Percentiles rank a stretch among this genome's conserved stretches.
Conservation (phyloP, 805 yeast species). For the Lachancea thermotolerans region DNA sequence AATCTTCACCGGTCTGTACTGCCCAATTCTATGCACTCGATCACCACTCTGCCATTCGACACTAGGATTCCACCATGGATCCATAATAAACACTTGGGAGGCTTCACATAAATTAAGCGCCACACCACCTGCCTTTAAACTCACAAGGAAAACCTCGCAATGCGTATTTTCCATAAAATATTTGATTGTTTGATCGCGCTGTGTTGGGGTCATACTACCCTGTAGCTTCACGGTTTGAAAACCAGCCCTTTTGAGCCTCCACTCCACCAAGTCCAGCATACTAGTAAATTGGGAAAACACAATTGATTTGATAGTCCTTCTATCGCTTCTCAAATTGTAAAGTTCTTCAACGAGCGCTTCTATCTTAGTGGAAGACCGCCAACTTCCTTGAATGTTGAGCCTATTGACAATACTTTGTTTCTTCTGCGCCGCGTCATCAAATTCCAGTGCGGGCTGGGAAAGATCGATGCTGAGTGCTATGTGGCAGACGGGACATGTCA, state of each 20-base stretch:
- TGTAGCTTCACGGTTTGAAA: constrained; percentile 89
- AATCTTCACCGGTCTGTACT: constrained; percentile 86
- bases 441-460: constrained; percentile 76
- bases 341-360: constrained; percentile 94
- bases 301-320: constrained; percentile 86
- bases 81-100: constrained; percentile 89
- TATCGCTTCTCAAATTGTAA: constrained; percentile 77
- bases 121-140: constrained; percentile 98
- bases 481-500: constrained; percentile 95
- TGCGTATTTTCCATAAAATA: constrained; percentile 88
- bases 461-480: constrained; percentile 87
- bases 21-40: constrained; percentile 96
- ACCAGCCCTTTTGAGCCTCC: constrained; percentile 93
- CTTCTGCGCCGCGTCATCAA: constrained; percentile 46
- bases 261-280: constrained; percentile 92
- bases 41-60: constrained; percentile 99
- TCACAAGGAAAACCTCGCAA: constrained; percentile 90
- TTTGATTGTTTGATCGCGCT: constrained; percentile 84
- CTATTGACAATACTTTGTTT: constrained; percentile 72
- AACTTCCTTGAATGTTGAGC: constrained; percentile 76
- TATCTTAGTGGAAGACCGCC: constrained; percentile 94
- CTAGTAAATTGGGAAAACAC: constrained; percentile 97
- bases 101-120: constrained; percentile 96
- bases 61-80: constrained; percentile 99
- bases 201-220: constrained; percentile 96